Base-by-base conservation (phyloP, 768 basidiomycete species). In the Asterophora parasitica region DNA sequence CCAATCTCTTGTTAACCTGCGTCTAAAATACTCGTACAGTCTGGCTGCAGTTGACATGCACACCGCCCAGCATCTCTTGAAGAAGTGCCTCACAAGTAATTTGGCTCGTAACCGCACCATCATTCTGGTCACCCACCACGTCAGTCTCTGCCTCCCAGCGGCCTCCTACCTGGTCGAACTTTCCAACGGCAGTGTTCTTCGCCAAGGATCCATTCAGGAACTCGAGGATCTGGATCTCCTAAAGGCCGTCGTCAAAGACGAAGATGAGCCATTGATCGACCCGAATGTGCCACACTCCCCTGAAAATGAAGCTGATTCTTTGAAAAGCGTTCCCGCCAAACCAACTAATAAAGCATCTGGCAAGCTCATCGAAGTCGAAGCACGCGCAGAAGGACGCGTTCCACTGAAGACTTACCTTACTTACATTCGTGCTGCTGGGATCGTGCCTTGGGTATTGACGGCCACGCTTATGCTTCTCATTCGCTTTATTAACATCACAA, bases 81-180 rank as follows among this genome's bases (percentile, higher is more conserved):
- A 70, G 11, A 67, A 78, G 30, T 88, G 86, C 52, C 65, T 92
- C 12, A 68, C 69, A 7, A 83, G 90, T 7, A 64, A 72, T 1
- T 70, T 92, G 12, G 77, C 83, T 50, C 65, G 66, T 12, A 76
- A 72, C 42, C 73, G 90, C 12, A 92, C 90, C 0, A 76, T 92
- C 53, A 75, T 92, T 49, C 74, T 94, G 13, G 88, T 92, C 44
- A 92, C 90, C 0, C 91, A 94, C 60, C 87, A 91, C 58, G 78
- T 88, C 48, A 75, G 72, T 28, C 72, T 92, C 5, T 88, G 86
- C 56, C 70, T 88, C 0, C 83, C 86, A 0, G 67, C 75, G 13
- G 81, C 88, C 0, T 66, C 78, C 1, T 85, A 86, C 64, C 71
- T 90, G 7, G 72, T 92, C 15, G 81, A 84, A 56, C 63, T 87